Base-by-base conservation (phyloP, 2,329 filamentous ascomycete genomes). In the Annulohypoxylon truncatum region DNA sequence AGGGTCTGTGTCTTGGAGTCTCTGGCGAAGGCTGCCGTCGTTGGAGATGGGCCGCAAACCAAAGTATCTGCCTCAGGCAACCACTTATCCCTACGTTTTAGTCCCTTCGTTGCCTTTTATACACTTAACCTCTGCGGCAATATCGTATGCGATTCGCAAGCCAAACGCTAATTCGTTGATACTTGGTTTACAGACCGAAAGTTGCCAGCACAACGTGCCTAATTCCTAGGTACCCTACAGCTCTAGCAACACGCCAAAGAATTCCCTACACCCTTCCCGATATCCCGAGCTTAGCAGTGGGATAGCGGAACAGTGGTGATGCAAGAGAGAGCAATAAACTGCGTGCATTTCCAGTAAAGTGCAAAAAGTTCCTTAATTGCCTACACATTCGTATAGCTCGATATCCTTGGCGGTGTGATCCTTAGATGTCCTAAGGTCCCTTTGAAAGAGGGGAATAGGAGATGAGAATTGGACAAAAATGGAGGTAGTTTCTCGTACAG, bases 21-120 rank as follows among this genome's bases (percentile, higher is more conserved):
- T 35, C n/a, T 3, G 2, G 13, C 10, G 4, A 26, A 26, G 38
- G 31, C 38, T 47, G 15, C 26, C 3, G 13, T 31, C 20, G 12
- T 18, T 53, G 3, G 28, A 46, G 24, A 42, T 40, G 22, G n/a
- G 10, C 12, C n/a, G 12, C 15, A 28, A 28, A 60, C 9, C 20
- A 47, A 47, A 22, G 12, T 47, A 28, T 22, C 18, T 47, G 18
- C 22, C 22, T 47, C 4, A 55, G 52, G 52, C 52, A 46, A 47
- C 52, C 44, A 52, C 5, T 26, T 13, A 1, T 12, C 15, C 33
- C 5, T 42, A 29, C 1, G 6, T n/a, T 7, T 29, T 9, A 38
- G 46, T 56, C 46, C 44, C 35, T 52, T 62, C 13, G 18, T 51
- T 57, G 59, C 59, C 59, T 62, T 62, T 57, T 28, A 44, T 62